Evolutionary conservation across 176 grass and related monocot genomes (phyloP).

Genomic region (Elaeis guineensis): DNA sequence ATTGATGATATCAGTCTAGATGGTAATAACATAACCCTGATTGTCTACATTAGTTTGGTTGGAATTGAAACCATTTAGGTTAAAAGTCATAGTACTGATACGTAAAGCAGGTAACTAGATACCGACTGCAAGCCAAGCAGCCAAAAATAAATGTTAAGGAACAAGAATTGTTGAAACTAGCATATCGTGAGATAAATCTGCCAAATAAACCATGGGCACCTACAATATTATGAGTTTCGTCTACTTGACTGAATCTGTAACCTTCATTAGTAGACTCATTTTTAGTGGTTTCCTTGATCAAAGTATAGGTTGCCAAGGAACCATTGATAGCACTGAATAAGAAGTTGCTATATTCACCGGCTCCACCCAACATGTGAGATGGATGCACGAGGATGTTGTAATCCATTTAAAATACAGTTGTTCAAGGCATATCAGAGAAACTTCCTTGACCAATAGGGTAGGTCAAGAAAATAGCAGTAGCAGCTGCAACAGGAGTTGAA

Average conservation of each 20-base stretch:
- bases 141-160: neutral
- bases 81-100: neutral
- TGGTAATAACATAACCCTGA: neutral
- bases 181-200: neutral
- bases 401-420: neutral
- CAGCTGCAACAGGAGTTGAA: too few relatives aligned
- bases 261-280: neutral
- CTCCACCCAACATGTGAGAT: neutral
- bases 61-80: neutral
- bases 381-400: neutral
- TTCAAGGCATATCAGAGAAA: too few relatives aligned
- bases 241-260: neutral
- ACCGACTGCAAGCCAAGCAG: neutral
- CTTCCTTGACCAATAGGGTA: too few relatives aligned
- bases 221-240: neutral
- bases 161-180: constrained; percentile 1
- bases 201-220: neutral
- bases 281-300: neutral
- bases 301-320: neutral
- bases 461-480: too few relatives aligned
- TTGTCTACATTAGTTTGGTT: neutral
- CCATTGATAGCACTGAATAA: neutral
- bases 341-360: neutral
- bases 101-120: neutral
- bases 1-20: neutral